Base-by-base conservation (phyloP, 192 early-diverging fungal genomes). In the Obelidium mucronatum region DNA sequence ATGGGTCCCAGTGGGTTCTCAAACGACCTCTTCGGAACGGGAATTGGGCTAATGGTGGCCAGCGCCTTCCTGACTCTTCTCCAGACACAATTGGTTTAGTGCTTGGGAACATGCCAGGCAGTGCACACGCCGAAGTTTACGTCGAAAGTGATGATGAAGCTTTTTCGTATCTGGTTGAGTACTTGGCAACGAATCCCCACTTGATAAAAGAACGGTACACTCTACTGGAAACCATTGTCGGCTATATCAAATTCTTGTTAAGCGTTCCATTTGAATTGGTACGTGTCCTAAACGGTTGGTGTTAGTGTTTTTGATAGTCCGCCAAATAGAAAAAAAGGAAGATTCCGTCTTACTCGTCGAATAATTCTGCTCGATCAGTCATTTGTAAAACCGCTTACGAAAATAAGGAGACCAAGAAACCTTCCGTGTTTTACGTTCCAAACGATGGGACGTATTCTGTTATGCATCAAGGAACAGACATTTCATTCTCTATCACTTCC, bases 351-450 rank as follows among this genome's bases (percentile, higher is more conserved):
- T 8, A 58, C 13, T 24, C 28, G 3, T 22, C 26, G 53, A 35
- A n/a, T n/a, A n/a, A n/a, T n/a, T n/a, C 54, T 26, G 37, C 48
- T 8, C 15, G 35, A 35, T 55, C 52, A 11, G 28, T 53, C 54
- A 54, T 55, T 31, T 4, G 17, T 11, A 19, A 35, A 15, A 53
- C 36, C 31, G 31, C 52, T 30, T 34, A 59, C 22, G 36, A 26
- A 37, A 5, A 22, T 28, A 67, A 67, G 22, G 48, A 40, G 11
- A 19, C 19, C 15, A 22, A 60, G 4, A 56, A 48, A 19, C 63
- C 74, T 5, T 31, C 53, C 24, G 3, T 51, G n/a, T 33, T 72
- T n/a, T 79, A 67, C 71, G 53, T 74, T 72, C 44, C 52, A 28
- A 44, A 30, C 5, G 33, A 60, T 52, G 58, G 64, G 3, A 13